These are phyloP conservation scores for Aspergillus leporis DNA, from an alignment of 495 filamentous ascomycete genomes.

Conservation along the genomic window DNA sequence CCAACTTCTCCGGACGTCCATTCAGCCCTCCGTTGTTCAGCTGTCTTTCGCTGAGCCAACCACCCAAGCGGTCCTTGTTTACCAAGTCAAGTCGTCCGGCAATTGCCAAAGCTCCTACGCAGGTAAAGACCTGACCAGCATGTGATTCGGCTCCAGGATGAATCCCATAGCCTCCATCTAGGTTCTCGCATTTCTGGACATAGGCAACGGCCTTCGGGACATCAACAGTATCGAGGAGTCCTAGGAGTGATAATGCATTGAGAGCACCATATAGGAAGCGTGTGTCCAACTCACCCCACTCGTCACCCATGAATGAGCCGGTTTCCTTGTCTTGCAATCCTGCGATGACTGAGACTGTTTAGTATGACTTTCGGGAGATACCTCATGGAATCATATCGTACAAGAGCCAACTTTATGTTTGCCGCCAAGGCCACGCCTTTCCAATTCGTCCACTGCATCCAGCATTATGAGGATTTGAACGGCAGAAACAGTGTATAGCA, in stretches of 20 bases:
- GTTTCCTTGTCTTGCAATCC: slow-evolving; percentile 74
- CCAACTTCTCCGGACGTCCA: slow-evolving; percentile 90
- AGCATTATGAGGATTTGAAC: slow-evolving; percentile 85
- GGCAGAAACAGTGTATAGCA: slow-evolving; percentile 91
- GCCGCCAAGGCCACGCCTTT: slow-evolving; percentile 63
- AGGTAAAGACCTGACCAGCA: slow-evolving; percentile 91
- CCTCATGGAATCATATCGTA: slow-evolving; percentile 37
- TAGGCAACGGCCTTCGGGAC: slow-evolving; percentile 76
- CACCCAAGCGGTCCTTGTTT: slow-evolving; percentile 74
- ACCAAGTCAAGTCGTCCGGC: slow-evolving; percentile 80
- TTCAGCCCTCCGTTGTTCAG: slow-evolving; percentile 86
- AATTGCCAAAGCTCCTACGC: slow-evolving; percentile 84
- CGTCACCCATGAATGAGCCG: slow-evolving; percentile 87
- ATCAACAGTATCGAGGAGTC: slow-evolving; percentile 68
- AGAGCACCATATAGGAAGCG: slow-evolving; percentile 89
- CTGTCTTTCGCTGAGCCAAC: slow-evolving; percentile 93
- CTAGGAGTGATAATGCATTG: slow-evolving; percentile 81
- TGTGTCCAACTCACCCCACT: slow-evolving; percentile 96
- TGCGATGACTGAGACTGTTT: slow-evolving; percentile 65
- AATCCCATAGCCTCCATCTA: slow-evolving; percentile 91
- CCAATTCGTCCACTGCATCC: slow-evolving; percentile 82
- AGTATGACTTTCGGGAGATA: slow-evolving; percentile 18
- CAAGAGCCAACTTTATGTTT: slow-evolving; percentile 72
- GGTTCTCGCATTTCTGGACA: slow-evolving; percentile 79
- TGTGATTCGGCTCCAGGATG: slow-evolving; percentile 89